Base-by-base conservation (phyloP, 306 rosid genomes). In the Cucurbita maxima region DNA sequence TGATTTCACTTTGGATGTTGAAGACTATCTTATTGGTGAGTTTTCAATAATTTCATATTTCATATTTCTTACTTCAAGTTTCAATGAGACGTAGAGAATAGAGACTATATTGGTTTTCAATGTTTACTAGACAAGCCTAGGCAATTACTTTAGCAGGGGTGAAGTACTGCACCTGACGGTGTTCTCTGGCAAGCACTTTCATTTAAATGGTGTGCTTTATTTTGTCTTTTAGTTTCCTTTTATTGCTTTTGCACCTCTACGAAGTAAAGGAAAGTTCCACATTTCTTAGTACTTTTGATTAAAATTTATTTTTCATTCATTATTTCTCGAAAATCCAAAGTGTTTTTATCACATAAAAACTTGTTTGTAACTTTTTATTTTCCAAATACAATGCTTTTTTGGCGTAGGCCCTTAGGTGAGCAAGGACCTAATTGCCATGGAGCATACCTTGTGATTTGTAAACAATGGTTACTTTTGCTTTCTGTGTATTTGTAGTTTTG, bases 1-100 rank as follows among this genome's bases (percentile, higher is more conserved):
- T 12, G 98, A 89, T 58, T 94, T 94, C 83, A 76, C 76, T 63
- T 81, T 94, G 75, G 98, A 94, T 74, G 36, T 90, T 75, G 98
- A 94, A 80, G 98, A 94, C 83, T 94, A 94, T 81, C 90, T 94
- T 58, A 40, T 85, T 70, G 97, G 97, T 90, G 74, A 86, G 97
- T 78, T 71, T 74, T 55, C 62, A 61, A 41, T 25, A n/a, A 43
- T 64, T 71, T 79, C 71, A 7, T 43, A n/a, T 25, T 25, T 25
- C 25, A 25, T 37, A 48, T 15, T 54, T 20, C 22, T 44, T 20
- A 44, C 41, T 9, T 13, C 25, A 12, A 68, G 56, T 10, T 19
- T 68, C 20, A 45, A 22, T 45, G 55, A 44, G 56, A 67, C 41
- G 13, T 43, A 43, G 51, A 62, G 48, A 38, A 6, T 19, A 19